Percentiles rank a stretch among this genome's conserved stretches.
These are phyloP conservation scores for Penicillium sp. DNA, from an alignment of 2,329 filamentous ascomycete genomes.

Conservation along the genomic window DNA sequence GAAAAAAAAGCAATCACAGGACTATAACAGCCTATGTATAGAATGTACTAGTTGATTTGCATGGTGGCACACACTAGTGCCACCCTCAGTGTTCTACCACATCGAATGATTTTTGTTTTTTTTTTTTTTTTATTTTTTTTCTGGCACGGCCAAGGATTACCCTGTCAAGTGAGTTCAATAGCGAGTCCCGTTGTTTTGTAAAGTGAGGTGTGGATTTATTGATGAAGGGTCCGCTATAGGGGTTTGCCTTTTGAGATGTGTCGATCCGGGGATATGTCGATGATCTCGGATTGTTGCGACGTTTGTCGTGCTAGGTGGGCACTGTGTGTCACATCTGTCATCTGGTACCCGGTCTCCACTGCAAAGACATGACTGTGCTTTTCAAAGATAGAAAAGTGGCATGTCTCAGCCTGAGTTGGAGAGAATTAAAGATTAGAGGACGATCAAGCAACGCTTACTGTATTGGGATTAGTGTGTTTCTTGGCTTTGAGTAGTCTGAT, in stretches of 20 bases:
- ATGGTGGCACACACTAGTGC: slow-evolving; percentile 10
- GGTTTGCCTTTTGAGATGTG: slow-evolving; percentile 4
- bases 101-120: neutral
- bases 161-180: neutral
- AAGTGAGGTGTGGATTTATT: neutral
- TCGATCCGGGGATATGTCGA: slow-evolving; percentile 17
- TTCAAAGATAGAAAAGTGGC: slow-evolving; percentile 7
- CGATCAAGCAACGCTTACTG: slow-evolving; percentile 14
- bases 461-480: slow-evolving; percentile 11
- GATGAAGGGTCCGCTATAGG: slow-evolving; percentile 6
- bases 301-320: neutral
- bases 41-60: slow-evolving; percentile 8
- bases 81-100: neutral
- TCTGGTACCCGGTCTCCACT: slow-evolving; percentile 8
- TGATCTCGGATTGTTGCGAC: neutral
- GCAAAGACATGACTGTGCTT: slow-evolving; percentile 6
- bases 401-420: slow-evolving; percentile 17
- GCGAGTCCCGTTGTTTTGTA: neutral
- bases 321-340: slow-evolving; percentile 3
- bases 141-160: neutral
- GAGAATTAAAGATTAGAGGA: slow-evolving; percentile 1
- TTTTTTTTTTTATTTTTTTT: neutral
- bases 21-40: slow-evolving; percentile 10
- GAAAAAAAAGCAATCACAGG: slow-evolving; percentile 15
- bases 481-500: slow-evolving; percentile 1